These are phyloP conservation scores for Carex littledalei DNA, from an alignment of 176 grass and related monocot species.

Conservation along the genomic window DNA sequence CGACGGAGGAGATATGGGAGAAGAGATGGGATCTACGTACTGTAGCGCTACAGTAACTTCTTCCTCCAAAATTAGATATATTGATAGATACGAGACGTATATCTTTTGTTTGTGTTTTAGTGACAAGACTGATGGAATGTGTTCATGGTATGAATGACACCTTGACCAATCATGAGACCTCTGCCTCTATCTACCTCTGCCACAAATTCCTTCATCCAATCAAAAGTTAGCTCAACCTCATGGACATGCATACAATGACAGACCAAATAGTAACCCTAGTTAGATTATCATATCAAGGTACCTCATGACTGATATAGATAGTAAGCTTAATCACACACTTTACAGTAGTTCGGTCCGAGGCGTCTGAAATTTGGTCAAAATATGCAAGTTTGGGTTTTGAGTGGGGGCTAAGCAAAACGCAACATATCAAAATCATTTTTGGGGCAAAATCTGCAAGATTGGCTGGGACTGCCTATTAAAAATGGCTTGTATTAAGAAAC, in stretches of 20 bases:
- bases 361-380: slow-evolving; percentile 4
- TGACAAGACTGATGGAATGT: slow-evolving; percentile 30
- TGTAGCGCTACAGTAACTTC: too few species aligned
- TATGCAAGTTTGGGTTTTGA: slow-evolving; percentile 2
- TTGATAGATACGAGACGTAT: not conserved
- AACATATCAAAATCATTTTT: slow-evolving; percentile 5
- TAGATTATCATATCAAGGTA: slow-evolving; percentile 7
- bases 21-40: too few species aligned
- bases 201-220: slow-evolving; percentile 20
- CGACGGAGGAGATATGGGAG: too few species aligned
- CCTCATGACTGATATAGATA: slow-evolving; percentile 29
- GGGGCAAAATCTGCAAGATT: not conserved
- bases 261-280: slow-evolving; percentile 17
- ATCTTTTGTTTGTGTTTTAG: not conserved
- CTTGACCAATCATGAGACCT: slow-evolving; percentile 24
- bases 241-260: slow-evolving; percentile 12
- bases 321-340: slow-evolving; percentile 29
- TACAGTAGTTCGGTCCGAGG: not conserved
- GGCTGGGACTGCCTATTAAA: not conserved
- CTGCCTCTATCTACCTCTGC: slow-evolving; percentile 8
- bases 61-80: too few species aligned
- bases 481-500: not conserved
- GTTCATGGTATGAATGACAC: slow-evolving; percentile 20
- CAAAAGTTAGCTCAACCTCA: slow-evolving; percentile 22
- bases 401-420: slow-evolving; percentile 12